phyloP scores from a whole-genome alignment of 139 green algal species.

The Dunaliella sp. region DNA sequence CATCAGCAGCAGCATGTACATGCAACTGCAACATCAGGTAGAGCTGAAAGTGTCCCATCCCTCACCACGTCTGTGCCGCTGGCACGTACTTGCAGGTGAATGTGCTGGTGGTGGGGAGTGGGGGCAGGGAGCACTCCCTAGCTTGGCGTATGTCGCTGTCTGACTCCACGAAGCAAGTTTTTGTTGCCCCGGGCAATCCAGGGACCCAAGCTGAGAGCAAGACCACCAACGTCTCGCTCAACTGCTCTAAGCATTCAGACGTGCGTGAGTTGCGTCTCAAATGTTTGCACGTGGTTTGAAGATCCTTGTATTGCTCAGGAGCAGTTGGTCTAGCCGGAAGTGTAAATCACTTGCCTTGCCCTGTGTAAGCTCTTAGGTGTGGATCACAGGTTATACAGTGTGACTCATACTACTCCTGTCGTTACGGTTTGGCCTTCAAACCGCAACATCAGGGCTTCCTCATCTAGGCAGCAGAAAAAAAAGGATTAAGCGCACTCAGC shows the following conservation, averaged over 20 bases:
- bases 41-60: too few species aligned
- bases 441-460: background rate
- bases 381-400: background rate
- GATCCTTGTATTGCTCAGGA: too few species aligned
- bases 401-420: background rate
- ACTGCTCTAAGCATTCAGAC: constrained; percentile 48
- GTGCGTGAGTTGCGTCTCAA: constrained; percentile 18
- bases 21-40: too few species aligned
- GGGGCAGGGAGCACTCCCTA: constrained; percentile 88
- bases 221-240: constrained; percentile 51
- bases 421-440: background rate
- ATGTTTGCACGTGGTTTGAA: background rate
- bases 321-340: too few species aligned
- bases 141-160: constrained; percentile 84
- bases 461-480: too few species aligned
- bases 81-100: constrained; percentile 58
- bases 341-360: too few species aligned
- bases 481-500: too few species aligned
- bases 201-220: constrained; percentile 69
- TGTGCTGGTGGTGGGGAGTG: constrained; percentile 84
- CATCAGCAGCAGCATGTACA: too few species aligned
- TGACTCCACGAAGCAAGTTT: constrained; percentile 57
- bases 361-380: too few species aligned
- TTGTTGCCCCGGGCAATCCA: constrained; percentile 80
- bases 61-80: too few species aligned